Percentiles rank a stretch among this genome's conserved stretches.
Evolutionary conservation across 345 rosid genomes (phyloP).

Genomic region (Odontarrhena argentea): DNA sequence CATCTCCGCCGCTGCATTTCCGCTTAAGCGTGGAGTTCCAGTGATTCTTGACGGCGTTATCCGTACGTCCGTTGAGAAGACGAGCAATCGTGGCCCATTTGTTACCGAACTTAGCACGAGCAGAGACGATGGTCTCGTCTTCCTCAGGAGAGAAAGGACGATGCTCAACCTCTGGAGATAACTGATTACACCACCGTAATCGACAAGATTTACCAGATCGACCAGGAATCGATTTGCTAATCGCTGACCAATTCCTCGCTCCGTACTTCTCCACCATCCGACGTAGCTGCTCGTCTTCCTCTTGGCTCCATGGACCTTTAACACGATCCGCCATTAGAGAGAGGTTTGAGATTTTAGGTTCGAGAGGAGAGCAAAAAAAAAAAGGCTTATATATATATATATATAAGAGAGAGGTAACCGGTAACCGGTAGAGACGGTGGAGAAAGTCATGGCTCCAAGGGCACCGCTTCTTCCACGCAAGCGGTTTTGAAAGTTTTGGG

Average conservation of each 20-base stretch:
- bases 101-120: slow-evolving; percentile 82
- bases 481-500: slow-evolving; percentile 64
- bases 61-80: slow-evolving; percentile 88
- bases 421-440: slow-evolving; percentile 58
- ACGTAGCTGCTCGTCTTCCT: slow-evolving; percentile 81
- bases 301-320: slow-evolving; percentile 94
- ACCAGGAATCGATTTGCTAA: slow-evolving; percentile 92
- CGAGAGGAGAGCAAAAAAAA: slow-evolving; percentile 13
- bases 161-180: slow-evolving; percentile 89
- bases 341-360: not conserved
- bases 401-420: slow-evolving; percentile 40
- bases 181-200: slow-evolving; percentile 94
- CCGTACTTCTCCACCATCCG: slow-evolving; percentile 73
- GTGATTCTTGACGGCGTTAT: slow-evolving; percentile 91
- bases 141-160: slow-evolving; percentile 73
- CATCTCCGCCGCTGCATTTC: slow-evolving; percentile 56
- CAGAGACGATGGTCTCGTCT: slow-evolving; percentile 68
- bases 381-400: not conserved
- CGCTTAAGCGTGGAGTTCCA: slow-evolving; percentile 95
- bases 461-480: slow-evolving; percentile 65
- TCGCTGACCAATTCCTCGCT: slow-evolving; percentile 86
- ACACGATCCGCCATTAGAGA: slow-evolving; percentile 62
- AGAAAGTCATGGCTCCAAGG: slow-evolving; percentile 47
- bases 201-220: slow-evolving; percentile 91
- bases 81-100: slow-evolving; percentile 98